phyloP scores from a whole-genome alignment of 2,329 filamentous ascomycete species.

The Pseudonectria buxi region DNA sequence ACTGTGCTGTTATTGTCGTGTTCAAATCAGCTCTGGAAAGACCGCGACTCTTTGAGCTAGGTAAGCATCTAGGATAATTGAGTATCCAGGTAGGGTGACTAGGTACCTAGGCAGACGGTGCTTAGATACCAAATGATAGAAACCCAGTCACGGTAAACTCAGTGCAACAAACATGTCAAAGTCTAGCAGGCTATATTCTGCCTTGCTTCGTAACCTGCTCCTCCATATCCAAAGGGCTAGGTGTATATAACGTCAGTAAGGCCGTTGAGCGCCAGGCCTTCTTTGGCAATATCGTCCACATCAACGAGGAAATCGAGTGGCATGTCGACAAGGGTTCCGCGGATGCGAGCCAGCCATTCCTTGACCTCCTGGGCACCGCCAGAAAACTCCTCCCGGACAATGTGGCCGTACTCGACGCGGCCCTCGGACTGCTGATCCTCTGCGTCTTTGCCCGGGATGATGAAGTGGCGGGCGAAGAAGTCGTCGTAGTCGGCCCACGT shows the following conservation, averaged over 20 bases:
- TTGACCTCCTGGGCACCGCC: conserved; percentile 69
- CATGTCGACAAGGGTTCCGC: conserved; percentile 80
- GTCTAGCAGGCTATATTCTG: too few species aligned
- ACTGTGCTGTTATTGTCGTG: too few species aligned
- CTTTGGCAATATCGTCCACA: conserved; percentile 75
- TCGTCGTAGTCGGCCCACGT: conserved; percentile 69
- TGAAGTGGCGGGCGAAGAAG: conserved; percentile 63
- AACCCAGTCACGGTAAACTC: too few species aligned
- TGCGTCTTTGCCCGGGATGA: conserved; percentile 48
- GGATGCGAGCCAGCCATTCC: conserved; percentile 58
- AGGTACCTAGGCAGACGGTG: too few species aligned
- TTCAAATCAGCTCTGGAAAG: too few species aligned
- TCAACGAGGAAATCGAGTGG: conserved; percentile 80
- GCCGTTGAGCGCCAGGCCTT: conserved; percentile 65
- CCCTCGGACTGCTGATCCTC: conserved; percentile 38
- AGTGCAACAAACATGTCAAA: too few species aligned
- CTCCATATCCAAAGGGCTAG: conserved; percentile 12
- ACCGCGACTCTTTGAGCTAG: too few species aligned
- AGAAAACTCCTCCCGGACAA: conserved; percentile 71
- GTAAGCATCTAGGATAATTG: too few species aligned
- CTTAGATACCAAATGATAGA: too few species aligned
- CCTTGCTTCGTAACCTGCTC: too few species aligned
- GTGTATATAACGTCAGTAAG: conserved; percentile 71
- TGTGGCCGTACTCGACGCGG: conserved; percentile 78
- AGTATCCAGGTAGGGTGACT: too few species aligned